phyloP scores from a whole-genome alignment of 768 basidiomycete species.

The Scleroderma bovista region DNA sequence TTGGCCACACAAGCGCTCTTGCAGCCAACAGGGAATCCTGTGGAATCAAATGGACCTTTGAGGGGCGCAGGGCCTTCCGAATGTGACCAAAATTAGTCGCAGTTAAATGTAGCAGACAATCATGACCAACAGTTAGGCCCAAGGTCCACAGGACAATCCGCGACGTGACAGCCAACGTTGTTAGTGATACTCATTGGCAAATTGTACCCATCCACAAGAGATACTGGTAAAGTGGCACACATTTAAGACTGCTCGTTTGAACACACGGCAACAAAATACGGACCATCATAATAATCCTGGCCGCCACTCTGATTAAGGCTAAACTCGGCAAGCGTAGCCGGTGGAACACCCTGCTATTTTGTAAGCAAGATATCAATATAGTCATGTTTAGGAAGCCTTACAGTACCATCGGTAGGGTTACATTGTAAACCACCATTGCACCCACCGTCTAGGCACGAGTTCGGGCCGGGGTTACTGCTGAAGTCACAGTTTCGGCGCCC shows the following conservation, averaged over 20 bases:
- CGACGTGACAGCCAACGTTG: constrained; percentile 47
- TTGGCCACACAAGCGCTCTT: constrained; percentile 43
- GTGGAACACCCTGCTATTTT: constrained; percentile 43
- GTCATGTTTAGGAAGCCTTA: constrained; percentile 5
- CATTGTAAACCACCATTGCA: constrained; percentile 61
- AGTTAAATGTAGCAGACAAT: background rate
- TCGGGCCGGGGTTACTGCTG: constrained; percentile 37
- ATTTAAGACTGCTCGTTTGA: background rate
- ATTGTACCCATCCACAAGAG: constrained; percentile 56
- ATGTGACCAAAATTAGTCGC: background rate
- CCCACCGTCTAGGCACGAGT: constrained; percentile 53
- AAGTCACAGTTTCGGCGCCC: constrained; percentile 57
- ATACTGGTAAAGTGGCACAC: constrained; percentile 32
- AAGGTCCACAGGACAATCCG: constrained; percentile 54
- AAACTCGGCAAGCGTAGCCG: constrained; percentile 58
- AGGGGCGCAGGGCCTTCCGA: constrained; percentile 38
- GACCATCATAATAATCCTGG: constrained; percentile 52
- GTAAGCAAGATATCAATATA: background rate
- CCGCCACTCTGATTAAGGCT: constrained; percentile 41
- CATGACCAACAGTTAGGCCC: constrained; percentile 41
- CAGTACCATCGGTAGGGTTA: constrained; percentile 46
- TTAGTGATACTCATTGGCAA: constrained; percentile 50
- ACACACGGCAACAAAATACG: background rate
- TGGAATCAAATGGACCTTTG: constrained; percentile 43
- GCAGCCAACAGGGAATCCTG: constrained; percentile 49